Conservation (phyloP, 768 basidiomycete species). For the Clitopilus passeckerianus region DNA sequence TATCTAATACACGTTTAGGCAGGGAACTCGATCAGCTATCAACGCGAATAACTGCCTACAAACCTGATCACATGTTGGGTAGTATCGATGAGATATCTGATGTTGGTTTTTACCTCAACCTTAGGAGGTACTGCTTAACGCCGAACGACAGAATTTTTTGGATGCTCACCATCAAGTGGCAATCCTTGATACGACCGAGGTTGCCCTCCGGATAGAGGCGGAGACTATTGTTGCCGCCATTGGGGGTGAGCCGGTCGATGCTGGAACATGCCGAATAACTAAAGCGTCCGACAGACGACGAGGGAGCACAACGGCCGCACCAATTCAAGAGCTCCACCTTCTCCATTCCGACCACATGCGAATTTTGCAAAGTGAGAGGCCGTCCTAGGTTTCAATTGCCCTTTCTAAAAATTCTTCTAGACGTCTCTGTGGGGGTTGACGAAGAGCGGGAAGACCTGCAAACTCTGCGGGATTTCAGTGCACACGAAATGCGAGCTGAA, state of each 20-base stretch:
- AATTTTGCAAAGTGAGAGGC: constrained; percentile 67
- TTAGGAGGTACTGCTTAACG: constrained; percentile 11
- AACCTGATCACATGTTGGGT: constrained; percentile 45
- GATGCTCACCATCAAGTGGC: constrained; percentile 58
- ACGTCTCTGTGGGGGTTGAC: constrained; percentile 83
- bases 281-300: constrained; percentile 49
- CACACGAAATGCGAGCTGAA: constrained; percentile 86
- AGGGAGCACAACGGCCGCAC: constrained; percentile 67
- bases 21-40: constrained; percentile 49
- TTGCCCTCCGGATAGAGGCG: constrained; percentile 60
- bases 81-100: constrained; percentile 54
- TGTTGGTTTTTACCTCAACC: constrained; percentile 28
- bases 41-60: constrained; percentile 41
- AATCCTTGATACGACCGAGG: constrained; percentile 48
- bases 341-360: constrained; percentile 79
- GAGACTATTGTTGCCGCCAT: constrained; percentile 55
- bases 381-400: neutral
- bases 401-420: constrained; percentile 27
- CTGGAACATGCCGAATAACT: constrained; percentile 5
- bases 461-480: constrained; percentile 69
- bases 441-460: constrained; percentile 86
- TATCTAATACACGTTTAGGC: constrained; percentile 27
- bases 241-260: constrained; percentile 42
- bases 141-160: constrained; percentile 47
- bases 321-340: constrained; percentile 83